Base-by-base conservation (phyloP, 352 stramenopile species). In the Phytophthora tubulina region DNA sequence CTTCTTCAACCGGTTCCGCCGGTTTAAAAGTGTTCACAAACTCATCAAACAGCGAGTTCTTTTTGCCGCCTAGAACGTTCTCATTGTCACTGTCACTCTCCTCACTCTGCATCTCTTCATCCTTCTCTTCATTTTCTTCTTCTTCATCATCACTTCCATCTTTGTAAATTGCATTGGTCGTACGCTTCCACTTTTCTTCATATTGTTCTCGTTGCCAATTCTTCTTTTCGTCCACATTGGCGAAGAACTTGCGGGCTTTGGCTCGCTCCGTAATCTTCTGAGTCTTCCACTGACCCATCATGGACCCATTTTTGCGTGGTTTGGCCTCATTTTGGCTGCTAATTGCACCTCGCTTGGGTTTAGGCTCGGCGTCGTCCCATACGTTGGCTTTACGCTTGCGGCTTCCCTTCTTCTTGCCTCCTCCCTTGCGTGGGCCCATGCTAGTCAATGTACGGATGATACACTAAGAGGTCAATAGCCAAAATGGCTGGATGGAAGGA, bases 251-350 rank as follows among this genome's bases (percentile, higher is more conserved):
- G 14, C 75, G 70, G 48, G 79, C 55, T 78, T 92, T 87, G 11
- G 45, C 56, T 27, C 72, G 74, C 38, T 84, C 62, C 21, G 58
- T n/a, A 45, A 85, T 68, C 73, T 92, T 93, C 21, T 83, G 77
- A 32, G 86, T 57, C 58, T 93, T 91, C 88, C 88, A 95, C 70
- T 95, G 88, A 2, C 72, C 67, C 55, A 94, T 88, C 88, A 95
- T 93, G 31, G 85, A 92, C 32, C 78, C 75, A 30, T 38, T 68
- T 53, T 31, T 56, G 32, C 62, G 58, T 15, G 41, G 35, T 72
- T 67, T 80, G 36, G 31, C 39, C 14, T 64, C 65, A 63, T 73
- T 77, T 52, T 56, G 31, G 14, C 36, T 44, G 17, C 31, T 17
- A 21, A 46, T 31, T 0, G 30, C 51, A 21, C 49, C 66, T 9